Evolutionary conservation across 768 basidiomycete species (phyloP).

Genomic region (Podaxis rugospora): DNA sequence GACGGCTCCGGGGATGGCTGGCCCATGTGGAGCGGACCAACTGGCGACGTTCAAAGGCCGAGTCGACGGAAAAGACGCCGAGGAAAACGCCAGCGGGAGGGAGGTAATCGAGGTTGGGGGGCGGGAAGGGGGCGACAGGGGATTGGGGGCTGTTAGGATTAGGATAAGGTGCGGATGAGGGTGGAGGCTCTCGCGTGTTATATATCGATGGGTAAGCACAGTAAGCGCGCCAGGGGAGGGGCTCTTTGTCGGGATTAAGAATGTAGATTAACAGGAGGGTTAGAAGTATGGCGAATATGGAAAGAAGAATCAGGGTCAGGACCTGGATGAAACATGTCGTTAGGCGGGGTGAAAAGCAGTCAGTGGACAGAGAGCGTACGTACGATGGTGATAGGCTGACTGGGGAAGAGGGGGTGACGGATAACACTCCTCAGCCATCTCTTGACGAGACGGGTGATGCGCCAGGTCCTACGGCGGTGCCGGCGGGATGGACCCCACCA

Average conservation of each 20-base stretch:
- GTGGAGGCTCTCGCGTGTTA: slow-evolving; percentile 37
- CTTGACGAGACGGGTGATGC: slow-evolving; percentile 45
- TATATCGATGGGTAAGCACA: slow-evolving; percentile 64
- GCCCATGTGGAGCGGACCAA: slow-evolving; percentile 88
- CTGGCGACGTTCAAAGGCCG: slow-evolving; percentile 79
- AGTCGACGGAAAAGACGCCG: slow-evolving; percentile 89
- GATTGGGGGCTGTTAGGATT: slow-evolving; percentile 33
- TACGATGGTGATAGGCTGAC: slow-evolving; percentile 78
- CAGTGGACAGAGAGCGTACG: slow-evolving; percentile 24
- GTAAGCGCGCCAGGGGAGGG: slow-evolving; percentile 91
- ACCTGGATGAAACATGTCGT: slow-evolving; percentile 20
- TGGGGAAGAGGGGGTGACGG: slow-evolving; percentile 73
- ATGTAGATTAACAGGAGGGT: slow-evolving; percentile 88
- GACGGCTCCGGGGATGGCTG: slow-evolving; percentile 72
- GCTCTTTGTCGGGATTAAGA: slow-evolving; percentile 93
- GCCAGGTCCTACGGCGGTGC: slow-evolving; percentile 46
- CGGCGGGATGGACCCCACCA: slow-evolving; percentile 58
- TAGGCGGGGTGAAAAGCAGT: background rate
- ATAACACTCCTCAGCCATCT: slow-evolving; percentile 52
- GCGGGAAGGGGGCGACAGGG: slow-evolving; percentile 54
- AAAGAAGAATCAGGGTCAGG: slow-evolving; percentile 54
- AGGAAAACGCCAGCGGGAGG: slow-evolving; percentile 84
- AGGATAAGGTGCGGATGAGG: slow-evolving; percentile 29
- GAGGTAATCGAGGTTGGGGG: slow-evolving; percentile 63
- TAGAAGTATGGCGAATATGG: slow-evolving; percentile 75